Percentiles rank a stretch among this genome's conserved stretches.
phyloP scores from a whole-genome alignment of 108 stramenopile genomes.

The Skeletonema potamos region DNA sequence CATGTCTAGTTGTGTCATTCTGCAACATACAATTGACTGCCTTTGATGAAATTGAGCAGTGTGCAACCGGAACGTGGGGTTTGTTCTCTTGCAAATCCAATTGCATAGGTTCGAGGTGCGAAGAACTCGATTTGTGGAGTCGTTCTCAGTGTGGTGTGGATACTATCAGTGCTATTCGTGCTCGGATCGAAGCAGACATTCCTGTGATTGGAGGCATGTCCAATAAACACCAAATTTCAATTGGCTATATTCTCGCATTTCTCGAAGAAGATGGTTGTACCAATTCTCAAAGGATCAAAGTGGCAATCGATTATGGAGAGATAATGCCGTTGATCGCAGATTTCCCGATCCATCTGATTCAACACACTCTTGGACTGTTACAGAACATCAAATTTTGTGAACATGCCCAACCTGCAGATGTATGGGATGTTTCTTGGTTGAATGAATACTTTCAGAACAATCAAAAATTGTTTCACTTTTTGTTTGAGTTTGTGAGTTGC shows the following conservation, averaged over 20 bases:
- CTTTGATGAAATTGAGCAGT: conserved; percentile 63
- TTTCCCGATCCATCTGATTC: conserved; percentile 19
- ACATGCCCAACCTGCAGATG: background rate
- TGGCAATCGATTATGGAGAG: conserved; percentile 42
- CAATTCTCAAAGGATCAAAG: background rate
- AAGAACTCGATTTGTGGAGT: conserved; percentile 45
- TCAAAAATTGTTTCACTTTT: conserved; percentile 31
- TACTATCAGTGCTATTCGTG: conserved; percentile 6
- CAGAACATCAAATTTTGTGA: background rate
- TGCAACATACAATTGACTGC: conserved; percentile 53
- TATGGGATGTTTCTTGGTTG: background rate
- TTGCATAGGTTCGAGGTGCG: conserved; percentile 11
- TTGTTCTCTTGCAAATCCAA: conserved; percentile 43
- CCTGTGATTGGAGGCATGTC: conserved; percentile 18
- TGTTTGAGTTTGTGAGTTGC: conserved; percentile 9
- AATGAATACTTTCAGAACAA: conserved; percentile 20
- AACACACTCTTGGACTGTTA: conserved; percentile 8
- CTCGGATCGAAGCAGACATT: conserved; percentile 41
- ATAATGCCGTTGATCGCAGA: conserved; percentile 7
- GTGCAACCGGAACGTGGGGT: conserved; percentile 54
- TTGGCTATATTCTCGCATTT: conserved; percentile 47
- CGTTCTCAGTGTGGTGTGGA: conserved; percentile 16
- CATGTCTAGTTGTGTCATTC: conserved; percentile 42
- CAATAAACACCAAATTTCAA: conserved; percentile 23
- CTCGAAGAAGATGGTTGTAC: background rate